phyloP scores from a whole-genome alignment of 2,329 filamentous ascomycete species.

The Trichophyton benhamiae region DNA sequence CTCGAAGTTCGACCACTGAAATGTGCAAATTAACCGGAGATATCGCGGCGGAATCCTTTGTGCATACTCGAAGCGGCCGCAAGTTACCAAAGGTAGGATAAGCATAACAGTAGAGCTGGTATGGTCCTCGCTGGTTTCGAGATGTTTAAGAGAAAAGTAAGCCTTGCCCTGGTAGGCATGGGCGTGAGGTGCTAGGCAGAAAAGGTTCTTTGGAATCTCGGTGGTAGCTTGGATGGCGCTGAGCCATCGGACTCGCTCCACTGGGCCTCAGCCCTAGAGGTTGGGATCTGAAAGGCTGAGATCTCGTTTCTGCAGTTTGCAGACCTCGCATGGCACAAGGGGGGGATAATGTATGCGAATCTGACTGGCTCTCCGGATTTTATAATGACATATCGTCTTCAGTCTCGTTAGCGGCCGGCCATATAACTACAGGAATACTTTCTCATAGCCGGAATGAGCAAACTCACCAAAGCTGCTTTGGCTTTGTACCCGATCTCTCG shows the following conservation, averaged over 20 bases:
- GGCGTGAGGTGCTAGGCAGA: constrained; percentile 6
- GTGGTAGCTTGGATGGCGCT: constrained; percentile 5
- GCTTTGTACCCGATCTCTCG: too few species aligned
- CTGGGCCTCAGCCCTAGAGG: too few species aligned
- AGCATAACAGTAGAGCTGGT: neutral
- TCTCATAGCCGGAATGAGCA: too few species aligned
- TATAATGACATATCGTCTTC: constrained; percentile 7
- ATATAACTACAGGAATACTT: too few species aligned
- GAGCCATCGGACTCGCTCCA: neutral
- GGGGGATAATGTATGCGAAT: constrained; percentile 9
- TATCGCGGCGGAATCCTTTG: too few species aligned
- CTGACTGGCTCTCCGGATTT: constrained; percentile 5
- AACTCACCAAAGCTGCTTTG: too few species aligned
- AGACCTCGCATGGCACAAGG: constrained; percentile 9
- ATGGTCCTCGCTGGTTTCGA: neutral
- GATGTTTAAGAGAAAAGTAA: too few species aligned
- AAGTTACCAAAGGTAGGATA: too few species aligned
- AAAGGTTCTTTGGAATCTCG: constrained; percentile 8
- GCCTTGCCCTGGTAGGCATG: constrained; percentile 6
- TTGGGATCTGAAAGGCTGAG: neutral
- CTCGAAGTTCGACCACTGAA: too few species aligned
- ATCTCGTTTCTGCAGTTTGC: neutral
- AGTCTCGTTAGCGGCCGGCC: too few species aligned
- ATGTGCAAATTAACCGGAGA: too few species aligned
- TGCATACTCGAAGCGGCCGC: too few species aligned